Conservation (phyloP, 306 rosid species). For the Vigna unguiculata region DNA sequence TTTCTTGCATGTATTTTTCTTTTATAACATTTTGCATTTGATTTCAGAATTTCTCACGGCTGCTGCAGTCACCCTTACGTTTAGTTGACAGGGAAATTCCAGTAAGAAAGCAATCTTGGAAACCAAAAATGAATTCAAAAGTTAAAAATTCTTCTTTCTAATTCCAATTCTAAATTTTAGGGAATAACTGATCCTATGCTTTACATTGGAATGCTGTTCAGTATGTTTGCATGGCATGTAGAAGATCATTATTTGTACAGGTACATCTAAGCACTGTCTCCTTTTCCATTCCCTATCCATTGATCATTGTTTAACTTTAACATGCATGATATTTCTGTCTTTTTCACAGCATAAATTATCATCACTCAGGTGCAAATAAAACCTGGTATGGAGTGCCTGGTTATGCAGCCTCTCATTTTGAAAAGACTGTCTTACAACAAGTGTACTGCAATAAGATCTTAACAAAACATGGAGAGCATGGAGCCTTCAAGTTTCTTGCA, state of each 20-base stretch:
- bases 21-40: constrained; percentile 4
- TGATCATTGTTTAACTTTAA: not conserved
- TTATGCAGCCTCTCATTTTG: constrained; percentile 45
- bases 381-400: constrained; percentile 57
- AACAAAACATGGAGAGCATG: constrained; percentile 36
- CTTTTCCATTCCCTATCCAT: not conserved
- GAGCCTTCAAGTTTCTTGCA: constrained; percentile 43
- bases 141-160: not conserved
- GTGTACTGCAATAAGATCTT: constrained; percentile 38
- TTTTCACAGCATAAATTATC: constrained; percentile 44
- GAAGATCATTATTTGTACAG: constrained; percentile 58
- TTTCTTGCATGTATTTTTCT: not conserved
- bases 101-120: constrained; percentile 40
- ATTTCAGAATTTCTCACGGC: constrained; percentile 47
- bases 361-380: constrained; percentile 38
- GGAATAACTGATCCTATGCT: constrained; percentile 63
- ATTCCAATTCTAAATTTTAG: constrained; percentile 34
- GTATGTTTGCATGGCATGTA: constrained; percentile 65
- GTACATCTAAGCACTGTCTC: constrained; percentile 10
- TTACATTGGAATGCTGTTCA: constrained; percentile 45
- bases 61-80: constrained; percentile 43
- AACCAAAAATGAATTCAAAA: not conserved
- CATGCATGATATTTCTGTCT: not conserved
- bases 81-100: constrained; percentile 48
- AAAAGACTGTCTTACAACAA: constrained; percentile 37